Evolutionary conservation across 495 filamentous ascomycete species (phyloP).

Genomic region (Penicillium salamii): DNA sequence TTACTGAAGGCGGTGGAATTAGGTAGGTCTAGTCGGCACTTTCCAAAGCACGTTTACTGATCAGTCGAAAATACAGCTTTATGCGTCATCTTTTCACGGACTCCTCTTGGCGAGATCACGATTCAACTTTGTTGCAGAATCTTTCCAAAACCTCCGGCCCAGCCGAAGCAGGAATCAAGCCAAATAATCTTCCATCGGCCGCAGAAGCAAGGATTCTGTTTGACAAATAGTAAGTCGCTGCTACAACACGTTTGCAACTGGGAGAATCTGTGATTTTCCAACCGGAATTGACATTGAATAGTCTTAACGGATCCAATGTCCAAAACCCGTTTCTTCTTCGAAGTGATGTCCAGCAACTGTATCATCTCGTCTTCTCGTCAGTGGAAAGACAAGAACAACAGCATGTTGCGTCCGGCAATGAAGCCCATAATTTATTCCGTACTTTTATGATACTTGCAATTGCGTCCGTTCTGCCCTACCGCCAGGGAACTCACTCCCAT

Average conservation of each 20-base stretch:
- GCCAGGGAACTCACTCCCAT: conserved; percentile 12
- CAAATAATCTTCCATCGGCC: conserved; percentile 15
- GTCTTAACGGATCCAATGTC: conserved; percentile 24
- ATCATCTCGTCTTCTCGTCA: conserved; percentile 6
- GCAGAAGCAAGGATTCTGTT: conserved; percentile 16
- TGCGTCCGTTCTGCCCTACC: conserved; percentile 21
- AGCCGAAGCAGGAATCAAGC: conserved; percentile 15
- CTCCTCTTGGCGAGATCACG: conserved; percentile 24
- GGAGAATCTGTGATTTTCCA: background rate
- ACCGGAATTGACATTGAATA: background rate
- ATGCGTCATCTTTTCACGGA: conserved; percentile 26
- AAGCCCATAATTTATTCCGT: conserved; percentile 16
- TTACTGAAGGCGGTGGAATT: conserved; percentile 23
- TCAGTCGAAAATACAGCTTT: conserved; percentile 11
- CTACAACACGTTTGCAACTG: too few species aligned
- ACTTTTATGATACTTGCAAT: conserved; percentile 31
- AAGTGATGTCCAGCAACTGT: conserved; percentile 15
- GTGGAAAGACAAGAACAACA: background rate
- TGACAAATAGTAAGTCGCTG: conserved; percentile 24
- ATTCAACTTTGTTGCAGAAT: conserved; percentile 22
- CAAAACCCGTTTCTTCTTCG: conserved; percentile 28
- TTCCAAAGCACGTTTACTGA: background rate
- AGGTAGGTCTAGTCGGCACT: conserved; percentile 12
- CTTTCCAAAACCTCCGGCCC: conserved; percentile 16
- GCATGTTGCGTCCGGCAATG: background rate